Base-by-base conservation (phyloP, 345 rosid genomes). In the Eucalyptus sp. region DNA sequence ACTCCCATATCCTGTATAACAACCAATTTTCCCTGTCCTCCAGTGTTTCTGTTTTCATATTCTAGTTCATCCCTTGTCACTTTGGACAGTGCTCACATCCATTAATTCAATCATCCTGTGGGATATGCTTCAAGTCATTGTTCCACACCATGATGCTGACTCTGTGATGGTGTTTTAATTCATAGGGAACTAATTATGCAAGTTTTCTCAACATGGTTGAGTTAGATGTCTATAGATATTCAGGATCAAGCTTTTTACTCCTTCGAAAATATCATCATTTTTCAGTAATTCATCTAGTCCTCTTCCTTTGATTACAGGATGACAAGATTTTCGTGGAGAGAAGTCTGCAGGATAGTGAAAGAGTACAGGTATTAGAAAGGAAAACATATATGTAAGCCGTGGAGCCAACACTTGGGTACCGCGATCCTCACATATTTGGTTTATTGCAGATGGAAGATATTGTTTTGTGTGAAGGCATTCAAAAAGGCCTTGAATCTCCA, bases 321-420 rank as follows among this genome's bases (percentile, higher is more conserved):
- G 96, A 96, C 90, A 90, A 92, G 89, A 92, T 90, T 88, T 96
- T 94, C 88, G 90, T 94, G 13, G 95, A 93, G 91, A 92, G 91
- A 92, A 95, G 99, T 90, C 90, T 96, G 7, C 92, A 89, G 58
- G 96, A 96, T n/a, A 96, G 99, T 58, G 95, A 96, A 81, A 91
- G 79, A 87, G 98, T 97, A 46, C 99, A 96, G 98, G 97, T 96
- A 92, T 7, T 10, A 87, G 62, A 88, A 50, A 31, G 83, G 20
- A 49, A 31, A 22, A 24, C 50, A 51, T 8, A 87, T 48, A 27
- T 50, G 18, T 76, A 76, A 41, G 13, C 29, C 29, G 9, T 76
- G 1, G 2, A 16, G 29, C 29, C 29, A 41, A 76, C 29, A 10
- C 29, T 41, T 76, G 29, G 84, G 84, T 44, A 1, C 46, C 0